Percentiles rank a stretch among this genome's conserved stretches.
Conservation (phyloP, 768 basidiomycete species). For the Xanthoconium stramineum region DNA sequence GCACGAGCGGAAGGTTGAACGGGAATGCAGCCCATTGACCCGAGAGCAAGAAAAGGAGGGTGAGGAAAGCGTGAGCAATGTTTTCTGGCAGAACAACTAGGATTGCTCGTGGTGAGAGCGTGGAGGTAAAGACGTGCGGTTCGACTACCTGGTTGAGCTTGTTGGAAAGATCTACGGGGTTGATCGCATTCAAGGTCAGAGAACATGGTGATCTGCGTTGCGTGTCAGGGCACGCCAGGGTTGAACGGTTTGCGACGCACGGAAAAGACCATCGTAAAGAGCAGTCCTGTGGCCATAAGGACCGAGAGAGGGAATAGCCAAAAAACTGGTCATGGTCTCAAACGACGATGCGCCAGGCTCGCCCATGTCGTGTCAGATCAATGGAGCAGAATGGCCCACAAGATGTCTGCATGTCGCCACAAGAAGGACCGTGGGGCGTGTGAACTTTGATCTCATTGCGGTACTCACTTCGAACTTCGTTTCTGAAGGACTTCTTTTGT, state of each 20-base stretch:
- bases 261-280: conserved; percentile 99
- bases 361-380: too few relatives aligned
- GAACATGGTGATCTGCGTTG: conserved; percentile 95
- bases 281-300: conserved; percentile 87
- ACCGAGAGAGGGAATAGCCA: too few relatives aligned
- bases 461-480: too few relatives aligned
- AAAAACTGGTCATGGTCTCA: too few relatives aligned
- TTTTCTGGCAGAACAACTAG: conserved; percentile 98
- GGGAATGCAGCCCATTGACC: conserved; percentile 96
- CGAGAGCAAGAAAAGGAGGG: conserved; percentile 89
- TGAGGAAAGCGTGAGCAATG: conserved; percentile 88
- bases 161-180: conserved; percentile 99
- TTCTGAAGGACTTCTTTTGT: too few relatives aligned
- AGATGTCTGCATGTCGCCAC: too few relatives aligned
- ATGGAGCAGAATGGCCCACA: too few relatives aligned
- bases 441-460: too few relatives aligned
- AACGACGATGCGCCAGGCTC: too few relatives aligned
- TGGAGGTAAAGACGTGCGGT: too few relatives aligned
- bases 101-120: background rate
- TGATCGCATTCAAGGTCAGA: conserved; percentile 99
- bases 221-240: background rate
- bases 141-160: conserved; percentile 89
- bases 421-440: too few relatives aligned
- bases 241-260: conserved; percentile 49
- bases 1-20: conserved; percentile 84